phyloP scores from a whole-genome alignment of 805 yeast genomes.

The Candida coleopterorum region DNA sequence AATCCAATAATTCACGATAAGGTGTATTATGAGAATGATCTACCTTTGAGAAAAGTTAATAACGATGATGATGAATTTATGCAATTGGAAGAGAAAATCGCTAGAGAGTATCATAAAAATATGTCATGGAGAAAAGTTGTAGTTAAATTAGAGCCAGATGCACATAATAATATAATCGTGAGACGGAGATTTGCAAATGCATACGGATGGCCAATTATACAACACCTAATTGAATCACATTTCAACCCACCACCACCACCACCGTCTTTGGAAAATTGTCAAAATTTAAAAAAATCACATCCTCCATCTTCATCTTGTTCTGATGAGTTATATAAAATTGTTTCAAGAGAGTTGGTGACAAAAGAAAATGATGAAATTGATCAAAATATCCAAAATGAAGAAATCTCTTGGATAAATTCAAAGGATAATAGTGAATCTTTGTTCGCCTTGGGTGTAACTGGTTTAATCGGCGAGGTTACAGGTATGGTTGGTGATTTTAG shows the following conservation, averaged over 20 bases:
- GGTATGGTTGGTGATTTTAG: constrained; percentile 49
- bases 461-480: constrained; percentile 59
- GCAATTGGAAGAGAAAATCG: constrained; percentile 78
- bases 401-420: constrained; percentile 49
- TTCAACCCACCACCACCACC: constrained; percentile 37
- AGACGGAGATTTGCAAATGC: constrained; percentile 87
- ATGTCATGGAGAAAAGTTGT: constrained; percentile 90
- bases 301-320: constrained; percentile 25
- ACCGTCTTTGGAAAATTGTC: too few species aligned
- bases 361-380: constrained; percentile 35
- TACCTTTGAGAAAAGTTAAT: constrained; percentile 40
- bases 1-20: constrained; percentile 78
- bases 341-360: constrained; percentile 32
- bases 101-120: constrained; percentile 79
- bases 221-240: constrained; percentile 70
- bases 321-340: constrained; percentile 21
- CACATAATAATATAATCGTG: constrained; percentile 90
- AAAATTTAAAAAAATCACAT: background rate
- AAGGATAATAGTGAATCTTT: constrained; percentile 35
- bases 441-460: constrained; percentile 64
- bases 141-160: constrained; percentile 83
- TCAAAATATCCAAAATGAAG: constrained; percentile 14
- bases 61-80: too few species aligned
- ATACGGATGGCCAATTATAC: constrained; percentile 92
- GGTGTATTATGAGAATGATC: constrained; percentile 57